phyloP scores from a whole-genome alignment of 2,329 filamentous ascomycete genomes.

The Xylariaceae sp. region DNA sequence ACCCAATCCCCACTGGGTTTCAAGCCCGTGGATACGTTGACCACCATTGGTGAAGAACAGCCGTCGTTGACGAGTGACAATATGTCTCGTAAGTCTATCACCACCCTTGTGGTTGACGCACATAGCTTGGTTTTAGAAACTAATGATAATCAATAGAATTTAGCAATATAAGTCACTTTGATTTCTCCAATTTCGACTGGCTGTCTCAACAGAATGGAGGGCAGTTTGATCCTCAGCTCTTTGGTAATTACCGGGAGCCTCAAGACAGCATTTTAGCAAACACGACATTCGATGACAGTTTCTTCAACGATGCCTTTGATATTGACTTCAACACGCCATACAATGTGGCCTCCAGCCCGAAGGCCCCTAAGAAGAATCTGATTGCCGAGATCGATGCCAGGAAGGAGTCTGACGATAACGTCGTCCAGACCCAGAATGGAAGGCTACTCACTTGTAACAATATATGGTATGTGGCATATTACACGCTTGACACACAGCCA shows the following conservation, averaged over 20 bases:
- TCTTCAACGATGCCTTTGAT: slow-evolving; percentile 78
- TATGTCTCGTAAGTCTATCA: slow-evolving; percentile 52
- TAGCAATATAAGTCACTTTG: slow-evolving; percentile 46
- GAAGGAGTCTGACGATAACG: slow-evolving; percentile 71
- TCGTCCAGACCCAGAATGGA: slow-evolving; percentile 57
- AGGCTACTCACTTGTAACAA: slow-evolving; percentile 83
- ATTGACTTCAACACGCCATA: slow-evolving; percentile 81
- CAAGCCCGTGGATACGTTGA: slow-evolving; percentile 64
- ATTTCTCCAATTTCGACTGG: slow-evolving; percentile 68
- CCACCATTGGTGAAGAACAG: slow-evolving; percentile 69
- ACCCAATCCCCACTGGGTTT: slow-evolving; percentile 70
- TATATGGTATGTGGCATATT: slow-evolving; percentile 73
- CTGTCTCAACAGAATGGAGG: slow-evolving; percentile 79
- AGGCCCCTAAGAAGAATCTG: slow-evolving; percentile 60
- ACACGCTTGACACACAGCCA: not conserved
- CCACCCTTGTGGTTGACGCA: not conserved
- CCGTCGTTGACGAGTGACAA: slow-evolving; percentile 44
- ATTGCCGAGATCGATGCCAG: slow-evolving; percentile 77
- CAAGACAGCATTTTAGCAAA: slow-evolving; percentile 76
- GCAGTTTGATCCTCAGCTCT: slow-evolving; percentile 88
- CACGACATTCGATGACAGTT: slow-evolving; percentile 70
- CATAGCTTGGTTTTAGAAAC: slow-evolving; percentile 32
- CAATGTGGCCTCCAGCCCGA: slow-evolving; percentile 61
- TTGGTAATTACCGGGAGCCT: slow-evolving; percentile 88
- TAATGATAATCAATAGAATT: slow-evolving; percentile 35